These are phyloP conservation scores for Gryganskiella cystojenkinii DNA, from an alignment of 192 early-diverging fungal genomes.

Conservation along the genomic window DNA sequence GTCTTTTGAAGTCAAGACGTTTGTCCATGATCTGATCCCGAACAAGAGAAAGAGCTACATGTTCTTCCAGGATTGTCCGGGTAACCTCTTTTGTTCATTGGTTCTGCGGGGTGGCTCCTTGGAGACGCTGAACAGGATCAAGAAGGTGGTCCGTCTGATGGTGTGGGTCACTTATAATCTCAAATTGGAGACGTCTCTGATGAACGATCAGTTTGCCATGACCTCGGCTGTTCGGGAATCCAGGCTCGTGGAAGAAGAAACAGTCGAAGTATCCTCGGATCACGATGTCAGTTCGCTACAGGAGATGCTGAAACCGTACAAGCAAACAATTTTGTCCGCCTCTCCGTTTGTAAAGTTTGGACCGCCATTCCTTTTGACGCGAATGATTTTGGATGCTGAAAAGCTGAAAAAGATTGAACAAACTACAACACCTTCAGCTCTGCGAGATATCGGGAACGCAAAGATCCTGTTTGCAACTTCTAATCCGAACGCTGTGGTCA, in stretches of 20 bases:
- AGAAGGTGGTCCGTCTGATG: constrained; percentile 85
- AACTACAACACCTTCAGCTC: constrained; percentile 13
- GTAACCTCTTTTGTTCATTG: constrained; percentile 85
- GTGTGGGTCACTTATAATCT: constrained; percentile 90
- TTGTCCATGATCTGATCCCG: constrained; percentile 82
- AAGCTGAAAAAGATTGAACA: constrained; percentile 52
- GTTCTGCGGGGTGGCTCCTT: constrained; percentile 87
- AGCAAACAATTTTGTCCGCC: constrained; percentile 83
- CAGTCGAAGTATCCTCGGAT: constrained; percentile 32
- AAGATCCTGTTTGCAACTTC: constrained; percentile 24
- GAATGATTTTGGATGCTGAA: constrained; percentile 70
- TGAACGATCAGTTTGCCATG: constrained; percentile 82
- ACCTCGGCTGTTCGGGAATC: constrained; percentile 42
- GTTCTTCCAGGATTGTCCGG: constrained; percentile 87
- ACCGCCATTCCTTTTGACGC: constrained; percentile 82
- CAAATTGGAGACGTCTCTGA: constrained; percentile 83
- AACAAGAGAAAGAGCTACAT: constrained; percentile 88
- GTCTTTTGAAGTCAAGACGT: constrained; percentile 81
- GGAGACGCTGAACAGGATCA: constrained; percentile 75
- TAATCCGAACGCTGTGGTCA: constrained; percentile 19
- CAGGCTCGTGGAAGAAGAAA: constrained; percentile 18
- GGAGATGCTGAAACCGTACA: constrained; percentile 65
- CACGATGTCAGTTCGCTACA: constrained; percentile 43
- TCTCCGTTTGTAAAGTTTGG: constrained; percentile 90
- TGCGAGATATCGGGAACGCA: constrained; percentile 44